phyloP scores from a whole-genome alignment of 345 rosid species.

The Garcia nutans region DNA sequence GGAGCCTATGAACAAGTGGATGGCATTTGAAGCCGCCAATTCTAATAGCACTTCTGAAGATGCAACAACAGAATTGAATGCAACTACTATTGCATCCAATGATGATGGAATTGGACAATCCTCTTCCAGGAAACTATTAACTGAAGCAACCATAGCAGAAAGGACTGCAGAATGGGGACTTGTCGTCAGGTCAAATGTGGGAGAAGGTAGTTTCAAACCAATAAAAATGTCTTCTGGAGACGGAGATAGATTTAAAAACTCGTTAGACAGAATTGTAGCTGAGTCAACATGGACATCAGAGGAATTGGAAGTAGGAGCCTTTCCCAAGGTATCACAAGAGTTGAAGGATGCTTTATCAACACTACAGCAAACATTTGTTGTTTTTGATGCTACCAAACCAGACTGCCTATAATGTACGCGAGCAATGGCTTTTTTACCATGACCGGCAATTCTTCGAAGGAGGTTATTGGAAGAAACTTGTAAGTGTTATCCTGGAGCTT shows the following conservation, averaged over 20 bases:
- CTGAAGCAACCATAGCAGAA: conserved; percentile 55
- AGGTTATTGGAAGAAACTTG: conserved; percentile 92
- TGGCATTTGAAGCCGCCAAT: conserved; percentile 50
- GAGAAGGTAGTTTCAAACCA: conserved; percentile 52
- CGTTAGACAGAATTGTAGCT: conserved; percentile 26
- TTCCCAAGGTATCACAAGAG: conserved; percentile 87
- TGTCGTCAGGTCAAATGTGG: conserved; percentile 45
- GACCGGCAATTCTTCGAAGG: conserved; percentile 87
- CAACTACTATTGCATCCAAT: neutral
- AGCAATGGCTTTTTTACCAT: conserved; percentile 91
- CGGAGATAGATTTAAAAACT: conserved; percentile 39
- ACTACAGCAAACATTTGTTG: conserved; percentile 94
- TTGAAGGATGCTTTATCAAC: conserved; percentile 79
- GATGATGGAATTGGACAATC: neutral
- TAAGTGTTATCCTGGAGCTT: conserved; percentile 23
- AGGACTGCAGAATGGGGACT: conserved; percentile 94
- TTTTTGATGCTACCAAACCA: conserved; percentile 86
- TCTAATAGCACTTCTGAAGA: conserved; percentile 6
- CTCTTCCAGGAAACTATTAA: conserved; percentile 21
- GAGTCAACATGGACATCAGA: conserved; percentile 63
- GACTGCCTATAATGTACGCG: conserved; percentile 83
- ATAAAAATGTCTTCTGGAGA: conserved; percentile 34
- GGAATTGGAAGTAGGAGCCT: conserved; percentile 48
- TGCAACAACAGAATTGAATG: conserved; percentile 10
- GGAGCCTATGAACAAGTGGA: conserved; percentile 51